A percentile compares a stretch with the other conserved stretches of the same genome.
phyloP scores from a whole-genome alignment of 2,329 filamentous ascomycete species.

The Ascocoryne sarcoides region DNA sequence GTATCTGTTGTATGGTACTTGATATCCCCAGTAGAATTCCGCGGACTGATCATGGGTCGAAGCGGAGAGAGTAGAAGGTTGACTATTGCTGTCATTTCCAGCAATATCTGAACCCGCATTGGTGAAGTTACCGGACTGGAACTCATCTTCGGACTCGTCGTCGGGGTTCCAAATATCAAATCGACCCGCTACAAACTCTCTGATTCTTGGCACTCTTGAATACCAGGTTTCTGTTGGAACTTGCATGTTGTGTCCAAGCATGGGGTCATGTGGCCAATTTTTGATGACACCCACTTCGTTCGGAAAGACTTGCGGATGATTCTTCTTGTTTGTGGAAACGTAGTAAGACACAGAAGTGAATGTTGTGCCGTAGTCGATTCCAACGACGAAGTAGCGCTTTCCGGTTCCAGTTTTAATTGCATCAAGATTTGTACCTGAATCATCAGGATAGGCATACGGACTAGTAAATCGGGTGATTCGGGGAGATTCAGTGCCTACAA shows the following conservation, averaged over 20 bases:
- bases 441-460: too few species aligned
- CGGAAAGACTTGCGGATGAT: conserved; percentile 2
- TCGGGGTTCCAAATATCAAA: conserved; percentile 3
- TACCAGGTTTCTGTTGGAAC: conserved; percentile 20
- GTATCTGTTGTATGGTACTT: conserved; percentile 8
- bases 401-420: too few species aligned
- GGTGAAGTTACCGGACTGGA: neutral
- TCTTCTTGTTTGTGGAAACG: conserved; percentile 1
- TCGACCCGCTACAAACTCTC: neutral
- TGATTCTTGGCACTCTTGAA: conserved; percentile 2
- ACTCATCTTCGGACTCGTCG: conserved; percentile 1
- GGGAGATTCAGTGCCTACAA: too few species aligned
- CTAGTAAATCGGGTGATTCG: too few species aligned
- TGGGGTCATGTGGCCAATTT: conserved; percentile 14
- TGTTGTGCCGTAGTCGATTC: conserved; percentile 14
- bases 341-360: conserved; percentile 13
- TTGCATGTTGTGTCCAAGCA: conserved; percentile 6
- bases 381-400: conserved; percentile 11
- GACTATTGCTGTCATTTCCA: too few species aligned
- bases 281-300: conserved; percentile 10
- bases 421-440: too few species aligned
- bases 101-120: neutral
- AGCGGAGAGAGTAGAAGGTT: too few species aligned
- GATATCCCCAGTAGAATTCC: conserved; percentile 8
- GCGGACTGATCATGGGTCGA: too few species aligned